A percentile compares a stretch with the other conserved stretches of the same genome.
phyloP scores from a whole-genome alignment of 2,329 filamentous ascomycete genomes.

The Alternaria tenuissima region DNA sequence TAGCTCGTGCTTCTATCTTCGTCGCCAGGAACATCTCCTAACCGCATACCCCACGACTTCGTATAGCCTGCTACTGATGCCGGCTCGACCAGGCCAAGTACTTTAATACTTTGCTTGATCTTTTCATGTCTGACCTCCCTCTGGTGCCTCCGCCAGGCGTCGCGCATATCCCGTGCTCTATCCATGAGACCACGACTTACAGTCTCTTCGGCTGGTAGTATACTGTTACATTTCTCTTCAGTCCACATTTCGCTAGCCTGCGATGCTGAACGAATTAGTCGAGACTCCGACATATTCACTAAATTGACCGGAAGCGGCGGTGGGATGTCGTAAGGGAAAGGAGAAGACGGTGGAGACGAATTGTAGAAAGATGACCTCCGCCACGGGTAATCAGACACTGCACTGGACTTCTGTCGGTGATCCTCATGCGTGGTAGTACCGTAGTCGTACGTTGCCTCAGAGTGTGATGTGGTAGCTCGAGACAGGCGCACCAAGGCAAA shows the following conservation, averaged over 20 bases:
- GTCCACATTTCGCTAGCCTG: neutral
- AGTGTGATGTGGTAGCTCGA: slow-evolving; percentile 16
- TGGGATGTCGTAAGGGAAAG: slow-evolving; percentile 18
- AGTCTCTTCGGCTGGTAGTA: slow-evolving; percentile 1
- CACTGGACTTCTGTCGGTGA: slow-evolving; percentile 5
- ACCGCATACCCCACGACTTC: slow-evolving; percentile 6
- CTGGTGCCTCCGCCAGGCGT: slow-evolving; percentile 32
- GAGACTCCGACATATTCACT: neutral
- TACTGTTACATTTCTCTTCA: slow-evolving; percentile 2
- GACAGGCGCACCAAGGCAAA: slow-evolving; percentile 32
- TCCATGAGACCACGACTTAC: slow-evolving; percentile 26
- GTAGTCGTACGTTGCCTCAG: slow-evolving; percentile 2
- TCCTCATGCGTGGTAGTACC: slow-evolving; percentile 8
- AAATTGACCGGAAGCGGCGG: slow-evolving; percentile 12
- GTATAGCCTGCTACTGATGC: slow-evolving; percentile 26
- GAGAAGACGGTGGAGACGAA: slow-evolving; percentile 19
- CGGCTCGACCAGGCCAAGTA: slow-evolving; percentile 42
- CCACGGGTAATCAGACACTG: slow-evolving; percentile 13
- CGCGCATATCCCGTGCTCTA: slow-evolving; percentile 34
- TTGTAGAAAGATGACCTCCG: slow-evolving; percentile 22
- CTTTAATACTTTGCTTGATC: slow-evolving; percentile 43
- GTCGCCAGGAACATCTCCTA: neutral
- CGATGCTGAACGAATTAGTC: neutral
- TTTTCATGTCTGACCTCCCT: slow-evolving; percentile 34
- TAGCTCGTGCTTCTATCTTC: neutral